These are phyloP conservation scores for Pelargonium nanum DNA, from an alignment of 345 rosid genomes.

Conservation along the genomic window DNA sequence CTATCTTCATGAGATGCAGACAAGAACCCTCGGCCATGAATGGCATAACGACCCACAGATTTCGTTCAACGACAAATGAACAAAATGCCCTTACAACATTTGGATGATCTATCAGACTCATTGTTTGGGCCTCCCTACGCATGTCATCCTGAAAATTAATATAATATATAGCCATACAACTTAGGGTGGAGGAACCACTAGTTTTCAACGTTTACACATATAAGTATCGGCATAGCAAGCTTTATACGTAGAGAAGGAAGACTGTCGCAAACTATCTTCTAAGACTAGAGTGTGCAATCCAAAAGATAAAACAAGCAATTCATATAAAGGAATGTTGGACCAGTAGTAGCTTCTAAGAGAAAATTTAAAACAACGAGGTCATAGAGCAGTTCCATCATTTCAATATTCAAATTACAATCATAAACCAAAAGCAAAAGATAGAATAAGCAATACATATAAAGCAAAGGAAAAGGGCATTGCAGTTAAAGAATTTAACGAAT, in stretches of 20 bases:
- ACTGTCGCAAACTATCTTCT: too few species aligned
- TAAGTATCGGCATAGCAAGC: background rate
- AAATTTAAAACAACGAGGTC: too few species aligned
- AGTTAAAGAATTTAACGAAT: background rate
- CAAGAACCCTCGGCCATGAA: constrained; percentile 99
- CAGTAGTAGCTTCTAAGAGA: too few species aligned
- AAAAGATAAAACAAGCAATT: background rate
- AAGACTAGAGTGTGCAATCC: too few species aligned
- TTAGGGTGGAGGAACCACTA: background rate
- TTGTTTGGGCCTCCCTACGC: constrained; percentile 89
- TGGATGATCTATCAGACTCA: constrained; percentile 96
- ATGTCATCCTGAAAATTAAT: constrained; percentile 62
- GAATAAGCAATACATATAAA: background rate
- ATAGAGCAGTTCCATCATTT: too few species aligned
- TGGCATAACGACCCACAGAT: constrained; percentile 99
- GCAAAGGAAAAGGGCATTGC: background rate
- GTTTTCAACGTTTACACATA: background rate
- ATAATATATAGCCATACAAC: background rate
- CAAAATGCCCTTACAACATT: constrained; percentile 79
- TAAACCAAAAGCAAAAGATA: background rate
- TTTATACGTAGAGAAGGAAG: background rate
- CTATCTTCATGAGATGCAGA: constrained; percentile 92
- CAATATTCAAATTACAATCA: background rate
- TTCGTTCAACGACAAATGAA: constrained; percentile 76
- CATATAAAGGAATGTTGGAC: too few species aligned